Evolutionary conservation across 768 basidiomycete genomes (phyloP), one percentile per base, ranked within the genome.

Genomic region (Boletus coccyginus): DNA sequence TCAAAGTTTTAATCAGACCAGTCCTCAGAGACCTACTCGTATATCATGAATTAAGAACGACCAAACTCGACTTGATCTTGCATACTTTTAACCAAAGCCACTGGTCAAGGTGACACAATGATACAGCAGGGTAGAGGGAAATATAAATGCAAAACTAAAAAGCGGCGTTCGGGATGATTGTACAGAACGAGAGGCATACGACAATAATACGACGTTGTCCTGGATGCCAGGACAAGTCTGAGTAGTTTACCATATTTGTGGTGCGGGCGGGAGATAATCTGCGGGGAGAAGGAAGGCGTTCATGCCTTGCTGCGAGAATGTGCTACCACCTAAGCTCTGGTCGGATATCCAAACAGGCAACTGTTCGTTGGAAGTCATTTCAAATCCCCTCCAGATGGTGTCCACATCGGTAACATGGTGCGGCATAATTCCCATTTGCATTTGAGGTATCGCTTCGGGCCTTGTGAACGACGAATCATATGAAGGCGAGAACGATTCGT

Each of bases 281-380:
- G 76, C 72, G 16, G 91, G 91, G 38, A 93, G 77, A 46, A 93
- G 75, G 73, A 92, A 92, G 5, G 91, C 89, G 64, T 93, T 88
- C 76, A 93, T 90, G 59, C 92, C 91, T 63, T 88, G 82, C 69
- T 90, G 88, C 33, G 84, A 80, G 72, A 91, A 88, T 9, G 84
- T 81, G 63, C 75, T 81, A 47, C 88, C 90, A 44, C 90, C 91
- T 2, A 92, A 73, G 61, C 81, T 90, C 69, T 90, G 87, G 69
- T 93, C 91, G 36, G 90, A 89, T 44, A 92, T 84, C 90, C 90
- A 93, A 29, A 92, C 85, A 19, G 91, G 90, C 11, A 91, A 75
- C 62, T 90, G 88, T 65, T 90, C 88, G 56, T 77, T 85, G 13
- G 87, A 74, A 21, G 84, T 85, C 70, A 79, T 77, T 67, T 89